Evolutionary conservation across 2,329 filamentous ascomycete species (phyloP).

Genomic region (Trichoderma lentiforme): DNA sequence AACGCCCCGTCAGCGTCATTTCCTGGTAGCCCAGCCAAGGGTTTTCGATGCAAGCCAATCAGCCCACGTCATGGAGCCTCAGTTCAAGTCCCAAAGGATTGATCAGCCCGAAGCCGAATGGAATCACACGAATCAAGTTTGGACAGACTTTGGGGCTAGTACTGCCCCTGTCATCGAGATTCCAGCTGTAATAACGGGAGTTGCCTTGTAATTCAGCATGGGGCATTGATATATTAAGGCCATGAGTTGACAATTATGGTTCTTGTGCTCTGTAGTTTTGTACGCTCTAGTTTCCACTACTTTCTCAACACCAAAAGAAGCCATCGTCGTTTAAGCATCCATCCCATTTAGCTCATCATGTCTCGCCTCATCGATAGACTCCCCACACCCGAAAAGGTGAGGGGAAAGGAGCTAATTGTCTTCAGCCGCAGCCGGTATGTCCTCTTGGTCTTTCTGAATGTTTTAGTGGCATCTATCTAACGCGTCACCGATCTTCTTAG

Average conservation of each 20-base stretch:
- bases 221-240: not conserved
- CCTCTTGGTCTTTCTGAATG: not conserved
- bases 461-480: not conserved
- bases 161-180: not conserved
- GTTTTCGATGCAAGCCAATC: not conserved
- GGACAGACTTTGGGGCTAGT: not conserved
- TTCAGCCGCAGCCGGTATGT: conserved; percentile 37
- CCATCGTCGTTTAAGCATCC: not conserved
- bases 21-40: not conserved
- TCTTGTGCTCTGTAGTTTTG: not conserved
- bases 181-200: not conserved
- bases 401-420: conserved; percentile 36
- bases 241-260: not conserved
- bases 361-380: conserved; percentile 34
- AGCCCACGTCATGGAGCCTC: not conserved
- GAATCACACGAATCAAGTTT: not conserved
- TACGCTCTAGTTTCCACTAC: not conserved
- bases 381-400: conserved; percentile 30
- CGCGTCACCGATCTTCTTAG: conserved; percentile 20
- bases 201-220: not conserved
- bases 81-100: not conserved
- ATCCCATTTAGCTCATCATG: conserved; percentile 24
- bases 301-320: not conserved
- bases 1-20: not conserved
- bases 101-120: not conserved